phyloP scores from a whole-genome alignment of 2,329 filamentous ascomycete species.

The Pestalotiopsis sp. region DNA sequence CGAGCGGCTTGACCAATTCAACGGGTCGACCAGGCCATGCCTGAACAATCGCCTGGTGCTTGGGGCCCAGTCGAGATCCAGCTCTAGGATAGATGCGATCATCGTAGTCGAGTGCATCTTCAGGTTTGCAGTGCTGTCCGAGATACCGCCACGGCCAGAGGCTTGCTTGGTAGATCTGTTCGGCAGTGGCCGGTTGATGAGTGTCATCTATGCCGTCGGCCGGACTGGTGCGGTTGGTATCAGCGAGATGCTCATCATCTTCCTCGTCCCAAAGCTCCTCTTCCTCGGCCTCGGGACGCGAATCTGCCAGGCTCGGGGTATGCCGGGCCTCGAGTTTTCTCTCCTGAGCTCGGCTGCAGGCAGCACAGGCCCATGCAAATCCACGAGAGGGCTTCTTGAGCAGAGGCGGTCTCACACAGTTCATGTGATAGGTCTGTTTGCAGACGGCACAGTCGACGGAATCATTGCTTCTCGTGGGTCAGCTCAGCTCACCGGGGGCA shows the following conservation, averaged over 20 bases:
- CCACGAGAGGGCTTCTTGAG: conserved; percentile 95
- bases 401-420: conserved; percentile 88
- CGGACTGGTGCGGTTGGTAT: conserved; percentile 65
- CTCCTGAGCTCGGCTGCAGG: conserved; percentile 95
- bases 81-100: conserved; percentile 96
- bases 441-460: conserved; percentile 98
- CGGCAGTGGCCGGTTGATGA: conserved; percentile 66
- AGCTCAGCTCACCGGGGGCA: background rate
- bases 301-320: conserved; percentile 73
- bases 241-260: conserved; percentile 62
- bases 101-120: conserved; percentile 95
- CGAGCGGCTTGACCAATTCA: conserved; percentile 84
- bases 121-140: conserved; percentile 90
- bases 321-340: conserved; percentile 87
- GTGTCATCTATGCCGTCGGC: conserved; percentile 57
- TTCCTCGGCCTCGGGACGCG: conserved; percentile 65
- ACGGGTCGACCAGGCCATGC: conserved; percentile 86
- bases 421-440: conserved; percentile 96
- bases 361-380: conserved; percentile 96
- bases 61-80: conserved; percentile 85
- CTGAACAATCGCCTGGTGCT: conserved; percentile 84
- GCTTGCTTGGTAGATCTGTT: conserved; percentile 89
- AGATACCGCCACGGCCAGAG: conserved; percentile 97
- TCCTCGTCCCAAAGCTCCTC: conserved; percentile 68
- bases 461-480: conserved; percentile 65